Conservation (phyloP, 495 filamentous ascomycete genomes). For the Neurospora sp. region DNA sequence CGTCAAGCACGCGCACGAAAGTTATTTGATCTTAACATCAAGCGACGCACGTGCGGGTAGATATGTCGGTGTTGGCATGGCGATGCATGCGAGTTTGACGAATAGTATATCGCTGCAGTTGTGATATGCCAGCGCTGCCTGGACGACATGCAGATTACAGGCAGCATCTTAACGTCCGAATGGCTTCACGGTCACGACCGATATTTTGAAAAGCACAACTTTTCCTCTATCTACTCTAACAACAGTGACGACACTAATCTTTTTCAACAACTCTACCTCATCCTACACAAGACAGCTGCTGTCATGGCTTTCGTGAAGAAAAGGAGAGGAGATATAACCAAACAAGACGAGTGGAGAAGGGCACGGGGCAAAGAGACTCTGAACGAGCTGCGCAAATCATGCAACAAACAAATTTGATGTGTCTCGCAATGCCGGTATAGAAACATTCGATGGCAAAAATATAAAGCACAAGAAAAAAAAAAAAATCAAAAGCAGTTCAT, state of each 20-base stretch:
- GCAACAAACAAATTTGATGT: background rate
- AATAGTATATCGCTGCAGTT: background rate
- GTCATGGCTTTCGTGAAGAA: background rate
- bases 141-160: background rate
- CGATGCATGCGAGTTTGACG: background rate
- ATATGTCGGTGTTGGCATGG: background rate
- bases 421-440: background rate
- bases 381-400: background rate
- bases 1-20: background rate
- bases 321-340: background rate
- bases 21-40: background rate
- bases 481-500: background rate
- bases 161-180: background rate
- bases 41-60: background rate
- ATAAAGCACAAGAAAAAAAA: background rate
- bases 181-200: background rate
- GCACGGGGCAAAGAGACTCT: background rate
- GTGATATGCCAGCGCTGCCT: background rate
- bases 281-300: background rate
- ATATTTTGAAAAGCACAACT: background rate
- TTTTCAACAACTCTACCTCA: background rate
- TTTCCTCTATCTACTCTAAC: background rate
- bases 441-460: background rate
- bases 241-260: background rate
- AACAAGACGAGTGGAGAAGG: background rate